These are phyloP conservation scores for Avena insularis DNA, from an alignment of 176 grass and related monocot genomes.

Conservation along the genomic window DNA sequence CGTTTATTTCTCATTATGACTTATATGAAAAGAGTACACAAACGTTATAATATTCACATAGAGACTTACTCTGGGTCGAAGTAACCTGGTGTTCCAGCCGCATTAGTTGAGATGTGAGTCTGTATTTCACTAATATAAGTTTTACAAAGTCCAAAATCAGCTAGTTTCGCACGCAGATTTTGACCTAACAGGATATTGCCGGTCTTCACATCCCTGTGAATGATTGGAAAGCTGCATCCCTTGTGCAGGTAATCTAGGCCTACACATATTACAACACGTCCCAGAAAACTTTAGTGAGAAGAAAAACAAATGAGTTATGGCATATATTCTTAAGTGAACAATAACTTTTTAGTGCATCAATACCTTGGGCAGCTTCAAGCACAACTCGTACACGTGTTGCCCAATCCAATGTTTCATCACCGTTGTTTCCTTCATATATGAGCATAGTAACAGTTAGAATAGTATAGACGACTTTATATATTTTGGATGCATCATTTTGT, in stretches of 20 bases:
- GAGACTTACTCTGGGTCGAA: conserved; percentile 54
- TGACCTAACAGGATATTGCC: conserved; percentile 23
- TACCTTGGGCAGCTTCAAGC: conserved; percentile 48
- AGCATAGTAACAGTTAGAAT: not conserved
- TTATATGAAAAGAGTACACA: not conserved
- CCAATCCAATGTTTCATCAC: conserved; percentile 26
- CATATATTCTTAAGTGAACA: not conserved
- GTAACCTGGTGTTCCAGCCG: conserved; percentile 46
- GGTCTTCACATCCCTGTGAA: too few species aligned
- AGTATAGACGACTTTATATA: too few species aligned
- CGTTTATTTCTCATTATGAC: not conserved
- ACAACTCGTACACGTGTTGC: not conserved
- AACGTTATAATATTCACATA: not conserved
- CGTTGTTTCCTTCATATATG: conserved; percentile 28
- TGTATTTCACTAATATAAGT: conserved; percentile 7
- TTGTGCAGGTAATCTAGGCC: conserved; percentile 25
- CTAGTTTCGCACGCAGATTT: conserved; percentile 44
- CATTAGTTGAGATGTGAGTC: not conserved
- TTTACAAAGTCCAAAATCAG: conserved; percentile 56
- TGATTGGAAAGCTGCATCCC: too few species aligned
- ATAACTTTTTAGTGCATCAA: not conserved
- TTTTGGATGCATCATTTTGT: too few species aligned
- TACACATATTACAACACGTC: conserved; percentile 19
- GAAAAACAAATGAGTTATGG: not conserved
- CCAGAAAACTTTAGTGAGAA: not conserved